Conservation (phyloP, 805 yeast species). For the Pichia manshurica region DNA sequence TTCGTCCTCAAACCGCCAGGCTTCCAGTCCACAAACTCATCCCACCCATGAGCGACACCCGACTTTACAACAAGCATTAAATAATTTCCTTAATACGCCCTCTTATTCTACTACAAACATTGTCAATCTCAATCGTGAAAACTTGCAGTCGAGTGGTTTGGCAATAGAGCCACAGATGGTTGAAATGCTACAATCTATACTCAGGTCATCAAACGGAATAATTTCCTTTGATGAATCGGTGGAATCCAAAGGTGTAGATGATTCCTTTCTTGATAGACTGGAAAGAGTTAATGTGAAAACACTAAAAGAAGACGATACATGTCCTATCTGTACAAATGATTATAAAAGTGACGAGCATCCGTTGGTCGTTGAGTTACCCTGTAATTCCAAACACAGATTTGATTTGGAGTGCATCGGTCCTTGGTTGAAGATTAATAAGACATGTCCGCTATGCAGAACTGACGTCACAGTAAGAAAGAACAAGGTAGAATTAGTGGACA, state of each 20-base stretch:
- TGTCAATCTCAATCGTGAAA: neutral
- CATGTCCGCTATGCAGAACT: slow-evolving; percentile 84
- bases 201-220: slow-evolving; percentile 4
- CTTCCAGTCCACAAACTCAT: neutral
- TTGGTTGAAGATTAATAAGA: slow-evolving; percentile 69
- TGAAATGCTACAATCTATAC: slow-evolving; percentile 10
- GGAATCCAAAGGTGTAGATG: slow-evolving; percentile 49
- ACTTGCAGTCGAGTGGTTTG: neutral
- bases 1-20: neutral
- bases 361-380: slow-evolving; percentile 67
- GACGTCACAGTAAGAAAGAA: slow-evolving; percentile 52
- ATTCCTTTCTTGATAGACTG: slow-evolving; percentile 65
- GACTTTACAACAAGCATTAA: slow-evolving; percentile 16
- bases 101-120: slow-evolving; percentile 1
- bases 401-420: slow-evolving; percentile 89
- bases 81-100: slow-evolving; percentile 10
- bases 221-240: slow-evolving; percentile 1
- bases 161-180: slow-evolving; percentile 6
- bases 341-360: slow-evolving; percentile 73
- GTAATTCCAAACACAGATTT: slow-evolving; percentile 63
- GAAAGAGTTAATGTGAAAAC: slow-evolving; percentile 55
- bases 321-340: slow-evolving; percentile 79
- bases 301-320: slow-evolving; percentile 47
- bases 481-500: slow-evolving; percentile 33
- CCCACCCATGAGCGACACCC: slow-evolving; percentile 1